These are phyloP conservation scores for Cystoderma amianthinum DNA, from an alignment of 768 basidiomycete genomes.

Conservation along the genomic window DNA sequence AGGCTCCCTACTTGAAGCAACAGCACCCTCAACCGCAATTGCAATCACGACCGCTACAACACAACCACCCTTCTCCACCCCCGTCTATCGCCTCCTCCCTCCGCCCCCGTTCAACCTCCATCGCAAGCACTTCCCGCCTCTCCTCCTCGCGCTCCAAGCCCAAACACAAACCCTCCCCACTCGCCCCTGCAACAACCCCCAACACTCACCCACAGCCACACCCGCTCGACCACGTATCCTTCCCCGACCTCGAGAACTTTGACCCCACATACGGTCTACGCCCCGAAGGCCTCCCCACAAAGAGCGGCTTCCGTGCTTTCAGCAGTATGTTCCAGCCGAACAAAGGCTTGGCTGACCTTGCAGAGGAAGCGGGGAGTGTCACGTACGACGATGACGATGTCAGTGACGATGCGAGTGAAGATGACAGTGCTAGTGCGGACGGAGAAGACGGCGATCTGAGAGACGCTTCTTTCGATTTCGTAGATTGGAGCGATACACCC, in stretches of 20 bases:
- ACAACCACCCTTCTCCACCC: conserved; percentile 38
- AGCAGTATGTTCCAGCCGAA: conserved; percentile 63
- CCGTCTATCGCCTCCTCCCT: conserved; percentile 15
- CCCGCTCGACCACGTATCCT: conserved; percentile 21
- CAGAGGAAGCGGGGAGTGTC: conserved; percentile 48
- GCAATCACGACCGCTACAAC: conserved; percentile 24
- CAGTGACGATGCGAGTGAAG: conserved; percentile 30
- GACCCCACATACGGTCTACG: conserved; percentile 96
- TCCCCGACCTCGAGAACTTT: conserved; percentile 67
- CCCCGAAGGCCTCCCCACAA: conserved; percentile 83
- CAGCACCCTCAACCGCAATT: conserved; percentile 21
- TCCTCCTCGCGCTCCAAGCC: conserved; percentile 19
- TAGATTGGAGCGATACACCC: conserved; percentile 64
- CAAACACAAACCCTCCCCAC: conserved; percentile 11
- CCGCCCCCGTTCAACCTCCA: conserved; percentile 8
- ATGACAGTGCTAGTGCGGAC: too few species aligned
- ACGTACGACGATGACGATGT: conserved; percentile 32
- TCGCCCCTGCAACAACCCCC: conserved; percentile 10
- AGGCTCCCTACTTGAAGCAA: conserved; percentile 64
- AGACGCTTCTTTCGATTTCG: conserved; percentile 48
- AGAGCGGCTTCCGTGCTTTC: conserved; percentile 76
- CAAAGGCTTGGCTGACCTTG: conserved; percentile 73
- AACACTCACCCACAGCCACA: conserved; percentile 14
- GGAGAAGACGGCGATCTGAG: conserved; percentile 15
- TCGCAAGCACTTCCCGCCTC: conserved; percentile 13